These are phyloP conservation scores for Lunasporangiospora selenospora DNA, from an alignment of 192 early-diverging fungal species.

Conservation along the genomic window DNA sequence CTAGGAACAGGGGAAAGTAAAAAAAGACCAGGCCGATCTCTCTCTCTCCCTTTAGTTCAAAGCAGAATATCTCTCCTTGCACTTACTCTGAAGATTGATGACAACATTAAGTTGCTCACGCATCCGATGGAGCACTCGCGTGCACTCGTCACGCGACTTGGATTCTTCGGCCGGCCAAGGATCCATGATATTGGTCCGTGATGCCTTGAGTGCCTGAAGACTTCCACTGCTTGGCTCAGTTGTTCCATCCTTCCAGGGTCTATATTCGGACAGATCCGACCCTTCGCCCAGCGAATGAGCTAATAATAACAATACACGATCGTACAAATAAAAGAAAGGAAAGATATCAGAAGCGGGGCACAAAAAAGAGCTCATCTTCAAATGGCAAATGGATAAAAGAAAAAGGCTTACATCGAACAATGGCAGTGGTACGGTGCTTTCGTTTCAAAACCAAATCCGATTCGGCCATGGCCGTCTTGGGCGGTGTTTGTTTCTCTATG, in stretches of 20 bases:
- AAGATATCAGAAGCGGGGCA: not conserved
- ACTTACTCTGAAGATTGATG: slow-evolving; percentile 47
- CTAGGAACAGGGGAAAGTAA: not conserved
- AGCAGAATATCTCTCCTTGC: no score
- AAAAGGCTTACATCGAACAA: slow-evolving; percentile 42
- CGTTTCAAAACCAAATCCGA: slow-evolving; percentile 20
- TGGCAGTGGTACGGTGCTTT: slow-evolving; percentile 37
- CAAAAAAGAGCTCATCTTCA: not conserved
- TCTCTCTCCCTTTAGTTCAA: no score
- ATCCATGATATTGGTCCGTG: slow-evolving; percentile 28
- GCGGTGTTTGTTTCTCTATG: not conserved
- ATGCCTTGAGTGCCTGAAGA: slow-evolving; percentile 13
- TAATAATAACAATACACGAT: not conserved
- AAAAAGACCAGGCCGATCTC: no score
- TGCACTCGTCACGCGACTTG: slow-evolving; percentile 36
- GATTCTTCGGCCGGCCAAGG: slow-evolving; percentile 36
- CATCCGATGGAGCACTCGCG: slow-evolving; percentile 40
- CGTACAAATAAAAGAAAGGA: no score
- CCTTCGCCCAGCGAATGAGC: slow-evolving; percentile 35
- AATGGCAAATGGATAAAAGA: not conserved
- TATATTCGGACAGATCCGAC: slow-evolving; percentile 42
- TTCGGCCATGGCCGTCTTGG: slow-evolving; percentile 1
- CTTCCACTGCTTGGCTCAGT: slow-evolving; percentile 17
- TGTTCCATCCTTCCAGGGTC: slow-evolving; percentile 44
- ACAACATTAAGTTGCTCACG: slow-evolving; percentile 47